phyloP scores from a whole-genome alignment of 768 basidiomycete species.

The Russula abietina region DNA sequence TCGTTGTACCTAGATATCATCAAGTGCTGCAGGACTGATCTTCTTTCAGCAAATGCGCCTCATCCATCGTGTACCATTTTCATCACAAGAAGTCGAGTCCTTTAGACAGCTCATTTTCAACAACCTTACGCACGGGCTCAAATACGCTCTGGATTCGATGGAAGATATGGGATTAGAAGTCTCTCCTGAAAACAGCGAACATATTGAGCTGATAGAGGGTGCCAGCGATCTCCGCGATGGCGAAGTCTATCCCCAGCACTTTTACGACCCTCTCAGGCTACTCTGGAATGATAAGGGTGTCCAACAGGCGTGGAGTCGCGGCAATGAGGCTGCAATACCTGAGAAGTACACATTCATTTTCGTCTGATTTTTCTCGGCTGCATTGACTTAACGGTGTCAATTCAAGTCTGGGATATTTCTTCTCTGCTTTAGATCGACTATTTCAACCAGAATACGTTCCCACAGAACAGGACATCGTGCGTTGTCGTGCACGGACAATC shows the following conservation, averaged over 20 bases:
- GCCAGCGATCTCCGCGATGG: conserved; percentile 70
- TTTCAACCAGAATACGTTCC: conserved; percentile 71
- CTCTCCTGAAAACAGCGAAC: conserved; percentile 47
- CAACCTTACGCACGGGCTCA: conserved; percentile 84
- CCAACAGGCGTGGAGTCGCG: conserved; percentile 68
- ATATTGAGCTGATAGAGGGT: conserved; percentile 59
- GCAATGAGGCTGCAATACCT: conserved; percentile 87
- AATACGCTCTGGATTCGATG: conserved; percentile 79
- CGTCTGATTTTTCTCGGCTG: background rate
- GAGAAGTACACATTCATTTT: conserved; percentile 63
- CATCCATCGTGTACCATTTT: conserved; percentile 85
- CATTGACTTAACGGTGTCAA: conserved; percentile 7
- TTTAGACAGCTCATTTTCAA: conserved; percentile 91
- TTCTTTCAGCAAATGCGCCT: conserved; percentile 84
- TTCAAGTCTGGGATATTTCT: conserved; percentile 68
- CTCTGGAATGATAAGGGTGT: conserved; percentile 78
- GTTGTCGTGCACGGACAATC: conserved; percentile 78
- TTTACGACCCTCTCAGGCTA: conserved; percentile 55
- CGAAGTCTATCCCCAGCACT: conserved; percentile 69
- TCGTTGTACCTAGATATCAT: background rate
- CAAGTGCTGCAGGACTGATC: background rate
- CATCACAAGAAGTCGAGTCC: conserved; percentile 72
- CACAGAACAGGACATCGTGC: conserved; percentile 82
- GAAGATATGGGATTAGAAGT: conserved; percentile 81
- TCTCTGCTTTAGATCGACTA: conserved; percentile 67